phyloP scores from a whole-genome alignment of 2,329 filamentous ascomycete species.

The Penicillium glabrum region DNA sequence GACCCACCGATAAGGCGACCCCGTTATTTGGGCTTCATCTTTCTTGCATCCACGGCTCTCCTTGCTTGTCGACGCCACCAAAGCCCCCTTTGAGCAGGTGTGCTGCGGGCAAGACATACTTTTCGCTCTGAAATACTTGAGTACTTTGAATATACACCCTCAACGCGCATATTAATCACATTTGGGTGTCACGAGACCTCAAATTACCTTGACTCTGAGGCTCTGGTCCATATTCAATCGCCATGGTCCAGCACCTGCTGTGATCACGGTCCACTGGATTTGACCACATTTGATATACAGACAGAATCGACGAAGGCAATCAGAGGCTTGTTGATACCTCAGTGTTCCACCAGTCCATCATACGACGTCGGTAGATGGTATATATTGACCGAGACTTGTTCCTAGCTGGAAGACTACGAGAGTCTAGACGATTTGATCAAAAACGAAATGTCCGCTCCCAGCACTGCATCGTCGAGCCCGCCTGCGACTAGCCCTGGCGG shows the following conservation, averaged over 20 bases:
- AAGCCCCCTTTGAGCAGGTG: not conserved
- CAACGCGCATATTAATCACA: not conserved
- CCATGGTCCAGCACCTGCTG: not conserved
- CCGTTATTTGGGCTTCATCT: not conserved
- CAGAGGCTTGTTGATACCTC: not conserved
- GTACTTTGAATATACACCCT: not conserved
- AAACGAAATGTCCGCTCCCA: not conserved
- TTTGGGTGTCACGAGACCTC: not conserved
- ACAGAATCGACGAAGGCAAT: no score
- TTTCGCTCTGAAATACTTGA: not conserved
- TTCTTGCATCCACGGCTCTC: not conserved
- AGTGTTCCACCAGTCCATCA: not conserved
- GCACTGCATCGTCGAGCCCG: not conserved
- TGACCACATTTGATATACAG: not conserved
- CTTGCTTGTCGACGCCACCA: not conserved
- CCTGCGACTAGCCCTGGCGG: not conserved
- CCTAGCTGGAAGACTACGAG: not conserved
- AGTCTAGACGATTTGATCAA: not conserved
- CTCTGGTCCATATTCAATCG: not conserved
- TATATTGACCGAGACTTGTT: not conserved
- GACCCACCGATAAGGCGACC: conserved; percentile 13
- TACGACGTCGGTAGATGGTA: not conserved
- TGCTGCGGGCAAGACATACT: not conserved
- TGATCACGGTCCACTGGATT: not conserved
- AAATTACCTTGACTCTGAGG: not conserved